A percentile compares a stretch with the other conserved stretches of the same genome.
Evolutionary conservation across 768 basidiomycete genomes (phyloP).

Genomic region (Steccherinum ochraceum): DNA sequence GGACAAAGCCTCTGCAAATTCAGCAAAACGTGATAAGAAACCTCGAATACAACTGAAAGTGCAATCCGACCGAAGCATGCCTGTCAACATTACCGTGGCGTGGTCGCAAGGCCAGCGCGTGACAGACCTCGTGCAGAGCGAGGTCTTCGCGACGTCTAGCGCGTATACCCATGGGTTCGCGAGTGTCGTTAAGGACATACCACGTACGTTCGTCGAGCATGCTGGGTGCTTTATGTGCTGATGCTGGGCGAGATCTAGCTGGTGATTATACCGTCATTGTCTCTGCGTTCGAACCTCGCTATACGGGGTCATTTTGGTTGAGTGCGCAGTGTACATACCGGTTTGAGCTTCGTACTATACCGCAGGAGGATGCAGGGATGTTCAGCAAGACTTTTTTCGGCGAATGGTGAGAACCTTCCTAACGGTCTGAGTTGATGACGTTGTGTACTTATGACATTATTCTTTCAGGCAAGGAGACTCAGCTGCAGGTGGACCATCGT

Average conservation of each 20-base stretch:
- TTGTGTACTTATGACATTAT: neutral
- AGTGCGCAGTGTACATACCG: slow-evolving; percentile 54
- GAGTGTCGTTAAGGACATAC: slow-evolving; percentile 41
- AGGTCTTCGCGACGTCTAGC: slow-evolving; percentile 68
- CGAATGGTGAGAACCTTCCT: slow-evolving; percentile 50
- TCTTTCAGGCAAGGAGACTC: slow-evolving; percentile 43
- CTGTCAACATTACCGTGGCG: slow-evolving; percentile 65
- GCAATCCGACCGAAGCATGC: slow-evolving; percentile 56
- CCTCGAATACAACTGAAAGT: slow-evolving; percentile 38
- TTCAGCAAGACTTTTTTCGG: slow-evolving; percentile 64
- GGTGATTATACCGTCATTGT: slow-evolving; percentile 82
- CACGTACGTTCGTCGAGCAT: slow-evolving; percentile 35
- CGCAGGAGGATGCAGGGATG: slow-evolving; percentile 91
- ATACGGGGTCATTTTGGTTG: slow-evolving; percentile 61
- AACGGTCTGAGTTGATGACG: neutral
- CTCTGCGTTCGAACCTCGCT: slow-evolving; percentile 74
- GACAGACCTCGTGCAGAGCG: slow-evolving; percentile 64
- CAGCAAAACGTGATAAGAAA: slow-evolving; percentile 22
- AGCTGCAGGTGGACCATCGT: slow-evolving; percentile 67
- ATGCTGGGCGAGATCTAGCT: slow-evolving; percentile 28
- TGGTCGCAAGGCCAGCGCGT: slow-evolving; percentile 75
- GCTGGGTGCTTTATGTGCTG: slow-evolving; percentile 5
- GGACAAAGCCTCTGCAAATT: slow-evolving; percentile 4
- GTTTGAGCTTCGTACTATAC: slow-evolving; percentile 59
- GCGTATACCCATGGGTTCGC: slow-evolving; percentile 79